These are phyloP conservation scores for Rhodotorula sp. DNA, from an alignment of 1,284 basidiomycete species.

Conservation along the genomic window DNA sequence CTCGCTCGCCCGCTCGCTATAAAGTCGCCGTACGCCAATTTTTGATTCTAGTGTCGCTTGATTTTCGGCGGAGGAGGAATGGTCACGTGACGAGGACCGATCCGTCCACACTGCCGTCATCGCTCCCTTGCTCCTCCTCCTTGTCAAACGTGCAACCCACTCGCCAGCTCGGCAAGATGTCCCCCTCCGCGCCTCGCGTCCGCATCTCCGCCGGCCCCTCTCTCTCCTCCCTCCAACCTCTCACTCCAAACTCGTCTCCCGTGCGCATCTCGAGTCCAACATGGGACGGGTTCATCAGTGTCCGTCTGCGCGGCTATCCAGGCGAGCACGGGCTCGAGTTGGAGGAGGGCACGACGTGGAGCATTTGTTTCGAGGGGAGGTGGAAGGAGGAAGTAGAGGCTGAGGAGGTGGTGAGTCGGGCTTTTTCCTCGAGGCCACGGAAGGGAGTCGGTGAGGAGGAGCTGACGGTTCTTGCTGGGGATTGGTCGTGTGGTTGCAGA, in stretches of 20 bases:
- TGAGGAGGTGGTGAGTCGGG: constrained; percentile 29
- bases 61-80: neutral
- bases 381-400: constrained; percentile 15
- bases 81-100: neutral
- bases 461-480: no score
- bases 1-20: no score
- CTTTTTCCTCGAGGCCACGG: neutral
- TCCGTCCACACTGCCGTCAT: neutral
- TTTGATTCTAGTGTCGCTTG: neutral
- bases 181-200: constrained; percentile 18
- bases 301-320: constrained; percentile 23
- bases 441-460: neutral
- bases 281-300: constrained; percentile 20
- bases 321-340: constrained; percentile 8
- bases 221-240: constrained; percentile 8
- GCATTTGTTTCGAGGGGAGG: constrained; percentile 27
- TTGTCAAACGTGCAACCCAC: neutral
- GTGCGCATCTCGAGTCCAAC: neutral
- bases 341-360: constrained; percentile 30
- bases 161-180: neutral
- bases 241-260: constrained; percentile 15
- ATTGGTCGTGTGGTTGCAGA: neutral
- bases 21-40: neutral
- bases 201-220: constrained; percentile 25
- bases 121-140: neutral